Percentiles rank a stretch among this genome's conserved stretches.
These are phyloP conservation scores for Hypoxylon sp. DNA, from an alignment of 2,329 filamentous ascomycete species.

Conservation along the genomic window DNA sequence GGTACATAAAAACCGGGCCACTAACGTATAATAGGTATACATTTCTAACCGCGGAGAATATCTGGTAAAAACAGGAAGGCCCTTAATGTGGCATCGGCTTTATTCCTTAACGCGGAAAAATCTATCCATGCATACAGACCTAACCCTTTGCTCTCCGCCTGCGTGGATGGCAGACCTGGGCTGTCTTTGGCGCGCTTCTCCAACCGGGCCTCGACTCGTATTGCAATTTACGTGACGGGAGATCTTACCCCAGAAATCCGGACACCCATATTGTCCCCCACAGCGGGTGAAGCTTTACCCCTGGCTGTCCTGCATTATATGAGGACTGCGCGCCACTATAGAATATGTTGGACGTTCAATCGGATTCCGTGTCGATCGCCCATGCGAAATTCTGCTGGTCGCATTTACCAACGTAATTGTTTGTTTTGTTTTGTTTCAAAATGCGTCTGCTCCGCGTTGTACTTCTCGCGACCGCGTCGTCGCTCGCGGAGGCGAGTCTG, in stretches of 20 bases:
- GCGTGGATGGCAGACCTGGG: background rate
- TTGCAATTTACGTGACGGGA: constrained; percentile 29
- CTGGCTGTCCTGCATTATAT: constrained; percentile 31
- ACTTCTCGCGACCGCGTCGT: constrained; percentile 25
- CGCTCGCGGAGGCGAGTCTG: constrained; percentile 46
- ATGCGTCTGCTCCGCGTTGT: constrained; percentile 29
- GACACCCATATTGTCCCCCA: constrained; percentile 42
- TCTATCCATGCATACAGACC: background rate
- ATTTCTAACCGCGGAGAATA: constrained; percentile 10
- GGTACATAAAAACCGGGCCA: background rate
- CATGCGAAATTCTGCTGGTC: constrained; percentile 18
- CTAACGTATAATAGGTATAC: background rate
- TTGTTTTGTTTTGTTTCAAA: background rate
- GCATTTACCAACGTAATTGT: constrained; percentile 11
- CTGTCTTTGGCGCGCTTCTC: constrained; percentile 35
- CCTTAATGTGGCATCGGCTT: constrained; percentile 17
- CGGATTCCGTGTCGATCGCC: constrained; percentile 31
- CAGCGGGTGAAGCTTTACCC: constrained; percentile 29
- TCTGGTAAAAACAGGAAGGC: constrained; percentile 6
- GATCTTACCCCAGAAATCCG: constrained; percentile 40
- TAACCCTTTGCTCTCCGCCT: background rate
- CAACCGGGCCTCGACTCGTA: constrained; percentile 27
- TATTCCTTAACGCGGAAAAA: constrained; percentile 15
- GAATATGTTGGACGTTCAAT: constrained; percentile 9
- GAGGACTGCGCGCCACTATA: constrained; percentile 23